Base-by-base conservation (phyloP, 768 basidiomycete genomes). In the Hygrophoropsis aurantiaca region DNA sequence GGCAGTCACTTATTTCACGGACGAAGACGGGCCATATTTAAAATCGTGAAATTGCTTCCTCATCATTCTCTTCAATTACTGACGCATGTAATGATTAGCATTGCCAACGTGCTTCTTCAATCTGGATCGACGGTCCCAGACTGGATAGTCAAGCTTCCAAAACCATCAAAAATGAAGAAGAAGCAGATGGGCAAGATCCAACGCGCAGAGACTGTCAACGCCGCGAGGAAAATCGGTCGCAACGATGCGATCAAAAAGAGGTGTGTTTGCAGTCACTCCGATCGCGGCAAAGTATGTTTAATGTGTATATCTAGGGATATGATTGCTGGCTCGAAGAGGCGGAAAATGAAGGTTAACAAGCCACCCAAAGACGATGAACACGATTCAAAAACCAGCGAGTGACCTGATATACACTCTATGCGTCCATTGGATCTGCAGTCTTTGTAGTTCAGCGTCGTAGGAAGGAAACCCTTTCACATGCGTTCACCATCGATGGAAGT, bases 81-180 rank as follows among this genome's bases (percentile, higher is more conserved):
- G 47, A 38, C 45, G 51, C 41, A 59, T 39, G 6, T 10, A 37
- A 34, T 30, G 35, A 30, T 21, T 53, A 95, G 92, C 40, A 90
- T 98, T 62, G 95, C 94, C 42, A 97, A 97, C 62, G 90, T 98
- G n/a, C 80, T 98, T 50, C 73, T 90, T 18, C 87, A 94, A 59
- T 94, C 94, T 1, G 94, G 95, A 3, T 95, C 89, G 48, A 68
- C 77, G 2, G 94, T 97, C 0, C 91, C 94, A 1, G 90, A 93
- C 19, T 99, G 94, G 90, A 97, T 98, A 53, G 64, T 89, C n/a
- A 87, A 88, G 54, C 76, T 99, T n/a, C 88, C 88, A 18, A 94
- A 90, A 62, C 94, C 95, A 0, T 89, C 89, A 2, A 95, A 92
- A 68, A 77, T 93, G 74, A 87, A 88, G 69, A 84, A 87, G 52